These are phyloP conservation scores for Azolla pinnata DNA, from an alignment of 75 land plant species.

Conservation along the genomic window DNA sequence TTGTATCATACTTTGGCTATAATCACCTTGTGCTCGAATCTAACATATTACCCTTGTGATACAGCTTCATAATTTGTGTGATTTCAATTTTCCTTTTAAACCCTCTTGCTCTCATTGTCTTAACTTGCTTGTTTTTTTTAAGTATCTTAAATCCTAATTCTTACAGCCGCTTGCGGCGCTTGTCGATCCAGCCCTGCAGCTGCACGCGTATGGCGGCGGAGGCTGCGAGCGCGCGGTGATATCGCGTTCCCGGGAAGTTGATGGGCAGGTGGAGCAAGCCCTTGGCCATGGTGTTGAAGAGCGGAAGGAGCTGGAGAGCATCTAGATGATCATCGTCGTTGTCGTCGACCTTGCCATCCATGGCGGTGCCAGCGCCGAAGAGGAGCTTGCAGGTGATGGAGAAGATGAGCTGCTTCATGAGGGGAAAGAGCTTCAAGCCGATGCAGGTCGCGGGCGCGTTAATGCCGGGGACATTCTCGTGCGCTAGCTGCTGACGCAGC, in stretches of 20 bases:
- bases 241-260: conserved; percentile 43
- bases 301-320: neutral
- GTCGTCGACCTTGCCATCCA: neutral
- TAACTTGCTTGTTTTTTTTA: neutral
- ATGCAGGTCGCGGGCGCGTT: neutral
- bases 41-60: too few relatives aligned
- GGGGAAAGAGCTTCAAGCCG: neutral
- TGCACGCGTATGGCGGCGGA: too few relatives aligned
- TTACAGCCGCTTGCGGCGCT: neutral
- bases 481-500: neutral
- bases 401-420: conserved; percentile 31
- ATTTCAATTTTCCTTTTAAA: too few relatives aligned
- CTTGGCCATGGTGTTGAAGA: neutral
- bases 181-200: too few relatives aligned
- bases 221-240: conserved; percentile 19
- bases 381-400: conserved; percentile 19
- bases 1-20: too few relatives aligned
- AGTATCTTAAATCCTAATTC: neutral
- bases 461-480: neutral
- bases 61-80: too few relatives aligned
- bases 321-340: too few relatives aligned
- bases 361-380: conserved; percentile 8
- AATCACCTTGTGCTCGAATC: too few relatives aligned
- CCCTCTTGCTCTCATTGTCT: too few relatives aligned
- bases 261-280: conserved; percentile 38